These are phyloP conservation scores for Cladosporium sp. DNA, from an alignment of 2,329 filamentous ascomycete species.

Conservation along the genomic window DNA sequence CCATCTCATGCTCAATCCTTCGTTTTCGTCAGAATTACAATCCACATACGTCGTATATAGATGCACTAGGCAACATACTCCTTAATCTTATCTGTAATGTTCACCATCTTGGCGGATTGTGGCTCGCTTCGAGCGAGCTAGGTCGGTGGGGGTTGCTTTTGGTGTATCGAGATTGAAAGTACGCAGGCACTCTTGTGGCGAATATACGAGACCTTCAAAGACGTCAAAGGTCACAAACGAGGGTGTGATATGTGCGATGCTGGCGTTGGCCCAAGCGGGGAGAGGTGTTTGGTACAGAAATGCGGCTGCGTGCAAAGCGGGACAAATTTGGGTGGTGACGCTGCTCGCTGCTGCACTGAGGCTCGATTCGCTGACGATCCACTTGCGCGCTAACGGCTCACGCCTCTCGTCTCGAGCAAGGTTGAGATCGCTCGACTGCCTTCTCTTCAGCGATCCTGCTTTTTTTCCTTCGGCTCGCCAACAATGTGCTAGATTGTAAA, in stretches of 20 bases:
- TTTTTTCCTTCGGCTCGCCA: not conserved
- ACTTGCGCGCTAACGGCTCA: not conserved
- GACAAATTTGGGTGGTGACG: slow-evolving; percentile 12
- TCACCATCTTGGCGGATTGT: slow-evolving; percentile 72
- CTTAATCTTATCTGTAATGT: slow-evolving; percentile 99
- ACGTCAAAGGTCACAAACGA: not conserved
- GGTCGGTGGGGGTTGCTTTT: not conserved
- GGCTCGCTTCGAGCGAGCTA: slow-evolving; percentile 23
- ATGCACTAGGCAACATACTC: slow-evolving; percentile 64
- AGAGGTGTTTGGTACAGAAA: slow-evolving; percentile 4
- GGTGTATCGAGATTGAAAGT: not conserved
- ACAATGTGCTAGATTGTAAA: slow-evolving; percentile 12
- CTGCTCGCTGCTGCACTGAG: not conserved
- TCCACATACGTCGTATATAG: not conserved
- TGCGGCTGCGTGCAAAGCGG: slow-evolving; percentile 7
- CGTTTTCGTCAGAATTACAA: slow-evolving; percentile 21
- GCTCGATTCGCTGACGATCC: slow-evolving; percentile 1
- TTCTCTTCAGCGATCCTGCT: not conserved
- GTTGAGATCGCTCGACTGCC: not conserved
- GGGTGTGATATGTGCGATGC: slow-evolving; percentile 1
- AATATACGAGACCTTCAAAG: not conserved
- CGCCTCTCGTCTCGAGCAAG: slow-evolving; percentile 6
- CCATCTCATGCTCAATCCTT: slow-evolving; percentile 99
- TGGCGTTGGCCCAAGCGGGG: slow-evolving; percentile 9
- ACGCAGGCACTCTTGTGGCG: not conserved